These are phyloP conservation scores for Lasiodiplodia hormozganensis DNA, from an alignment of 2,329 filamentous ascomycete genomes.

Conservation along the genomic window DNA sequence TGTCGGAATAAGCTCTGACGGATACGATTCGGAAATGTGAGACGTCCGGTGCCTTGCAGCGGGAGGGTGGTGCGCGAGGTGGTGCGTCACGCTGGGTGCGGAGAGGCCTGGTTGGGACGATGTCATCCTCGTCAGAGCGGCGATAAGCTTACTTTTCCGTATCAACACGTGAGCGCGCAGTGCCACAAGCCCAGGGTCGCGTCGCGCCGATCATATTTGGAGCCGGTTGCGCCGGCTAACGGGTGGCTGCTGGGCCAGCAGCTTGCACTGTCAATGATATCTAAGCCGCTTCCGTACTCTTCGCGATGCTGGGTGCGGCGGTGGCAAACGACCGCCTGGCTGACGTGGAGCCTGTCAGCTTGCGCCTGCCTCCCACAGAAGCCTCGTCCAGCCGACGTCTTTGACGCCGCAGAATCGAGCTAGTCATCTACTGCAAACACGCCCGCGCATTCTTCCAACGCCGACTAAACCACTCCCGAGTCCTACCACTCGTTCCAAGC, in stretches of 20 bases:
- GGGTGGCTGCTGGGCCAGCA: neutral
- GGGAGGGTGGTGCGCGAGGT: slow-evolving; percentile 1
- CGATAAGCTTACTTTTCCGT: slow-evolving; percentile 23
- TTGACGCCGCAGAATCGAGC: neutral
- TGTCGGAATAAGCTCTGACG: slow-evolving; percentile 44
- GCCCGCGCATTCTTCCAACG: neutral
- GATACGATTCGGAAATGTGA: slow-evolving; percentile 14
- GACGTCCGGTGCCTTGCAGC: slow-evolving; percentile 24
- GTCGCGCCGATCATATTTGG: slow-evolving; percentile 19
- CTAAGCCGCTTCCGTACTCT: slow-evolving; percentile 7
- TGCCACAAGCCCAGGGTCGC: slow-evolving; percentile 9
- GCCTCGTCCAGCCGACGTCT: neutral
- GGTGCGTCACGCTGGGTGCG: slow-evolving; percentile 19
- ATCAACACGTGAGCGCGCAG: slow-evolving; percentile 24
- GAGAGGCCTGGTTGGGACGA: slow-evolving; percentile 12
- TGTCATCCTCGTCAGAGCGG: slow-evolving; percentile 18
- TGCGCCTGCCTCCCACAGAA: neutral
- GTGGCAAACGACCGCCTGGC: slow-evolving; percentile 11
- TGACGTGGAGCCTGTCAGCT: slow-evolving; percentile 17
- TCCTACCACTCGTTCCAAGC: too few relatives aligned
- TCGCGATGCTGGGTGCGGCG: slow-evolving; percentile 12
- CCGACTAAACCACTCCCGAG: neutral
- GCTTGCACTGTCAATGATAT: neutral
- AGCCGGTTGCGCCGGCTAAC: neutral
- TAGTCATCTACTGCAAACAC: neutral